Conservation (phyloP, 331 rosid species). For the Telfairia occidentalis region DNA sequence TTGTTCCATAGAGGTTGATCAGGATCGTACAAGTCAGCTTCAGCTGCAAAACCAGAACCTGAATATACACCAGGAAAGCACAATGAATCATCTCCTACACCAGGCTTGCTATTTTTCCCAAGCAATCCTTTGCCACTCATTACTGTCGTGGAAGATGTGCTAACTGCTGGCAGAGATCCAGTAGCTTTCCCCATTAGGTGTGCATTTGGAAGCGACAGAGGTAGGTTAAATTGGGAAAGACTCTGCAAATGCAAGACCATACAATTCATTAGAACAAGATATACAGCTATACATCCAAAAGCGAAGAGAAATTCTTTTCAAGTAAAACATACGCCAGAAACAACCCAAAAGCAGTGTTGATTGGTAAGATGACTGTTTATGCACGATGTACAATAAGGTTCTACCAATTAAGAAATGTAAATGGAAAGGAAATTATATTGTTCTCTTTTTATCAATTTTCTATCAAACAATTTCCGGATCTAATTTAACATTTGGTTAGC, state of each 20-base stretch:
- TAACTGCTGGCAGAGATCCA: slow-evolving; percentile 54
- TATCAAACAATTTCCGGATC: neutral
- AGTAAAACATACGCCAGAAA: slow-evolving; percentile 17
- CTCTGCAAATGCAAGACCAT: slow-evolving; percentile 43
- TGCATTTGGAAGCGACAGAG: slow-evolving; percentile 75
- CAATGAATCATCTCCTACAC: slow-evolving; percentile 51
- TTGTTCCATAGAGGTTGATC: slow-evolving; percentile 99
- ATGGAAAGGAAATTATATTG: neutral
- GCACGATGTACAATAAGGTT: neutral
- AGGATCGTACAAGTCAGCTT: slow-evolving; percentile 92
- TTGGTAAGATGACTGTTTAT: neutral
- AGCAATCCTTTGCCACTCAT: slow-evolving; percentile 54
- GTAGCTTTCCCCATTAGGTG: slow-evolving; percentile 65
- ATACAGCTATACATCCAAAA: neutral
- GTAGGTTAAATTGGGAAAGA: slow-evolving; percentile 96
- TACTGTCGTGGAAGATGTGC: slow-evolving; percentile 49
- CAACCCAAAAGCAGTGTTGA: neutral
- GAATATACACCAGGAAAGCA: slow-evolving; percentile 56
- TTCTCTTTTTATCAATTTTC: neutral
- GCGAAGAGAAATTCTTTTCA: neutral
- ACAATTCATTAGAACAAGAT: slow-evolving; percentile 7
- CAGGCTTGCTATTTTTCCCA: slow-evolving; percentile 49
- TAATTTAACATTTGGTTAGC: neutral
- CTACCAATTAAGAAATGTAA: neutral
- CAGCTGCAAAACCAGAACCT: slow-evolving; percentile 49